Base-by-base conservation (phyloP, 148 eudicot genomes). In the Bassia scoparia region DNA sequence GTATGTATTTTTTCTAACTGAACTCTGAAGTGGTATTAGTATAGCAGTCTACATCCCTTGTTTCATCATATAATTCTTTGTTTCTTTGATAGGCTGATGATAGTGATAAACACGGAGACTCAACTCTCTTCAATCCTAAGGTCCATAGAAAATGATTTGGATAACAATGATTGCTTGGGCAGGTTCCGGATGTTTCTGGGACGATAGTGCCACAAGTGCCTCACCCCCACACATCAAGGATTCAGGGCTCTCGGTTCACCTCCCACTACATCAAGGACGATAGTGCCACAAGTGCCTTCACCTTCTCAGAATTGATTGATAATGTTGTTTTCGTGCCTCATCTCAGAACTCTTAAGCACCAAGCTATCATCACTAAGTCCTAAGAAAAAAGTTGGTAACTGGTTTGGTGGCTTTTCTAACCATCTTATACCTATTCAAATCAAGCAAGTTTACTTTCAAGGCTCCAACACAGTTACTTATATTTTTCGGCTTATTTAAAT, bases 111-210 rank as follows among this genome's bases (percentile, higher is more conserved):
- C 74, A 85, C 31, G 95, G 92, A 74, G 89, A 86, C 17, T 89
- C 92, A 13, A 89, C 79, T 81, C 88, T 41, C 89, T 59, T 77
- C 87, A n/a, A 29, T 86, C 46, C 66, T 80, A 71, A 81, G 88
- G 78, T 76, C 88, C 62, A 81, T 82, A 53, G 97, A 91, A 55
- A 82, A 88, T 49, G 97, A 91, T 41, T 76, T 91, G 71, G 92
- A 88, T 46, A 80, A 79, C 29, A 90, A 89, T 31, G 90, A 87
- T 48, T 80, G 77, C 50, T 68, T 91, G 97, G 93, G 52, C 96
- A 83, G 80, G 96, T 95, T 33, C 97, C 96, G 8, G 98, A 95
- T 52, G 81, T 88, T 59, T 75, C 87, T 43, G 85, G 91, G 90
- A 79, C 80, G n/a, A n/a, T n/a, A 11, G 96, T 84, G 18, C 90